Base-by-base conservation (phyloP, 495 filamentous ascomycete species). In the Neurospora cerealis region DNA sequence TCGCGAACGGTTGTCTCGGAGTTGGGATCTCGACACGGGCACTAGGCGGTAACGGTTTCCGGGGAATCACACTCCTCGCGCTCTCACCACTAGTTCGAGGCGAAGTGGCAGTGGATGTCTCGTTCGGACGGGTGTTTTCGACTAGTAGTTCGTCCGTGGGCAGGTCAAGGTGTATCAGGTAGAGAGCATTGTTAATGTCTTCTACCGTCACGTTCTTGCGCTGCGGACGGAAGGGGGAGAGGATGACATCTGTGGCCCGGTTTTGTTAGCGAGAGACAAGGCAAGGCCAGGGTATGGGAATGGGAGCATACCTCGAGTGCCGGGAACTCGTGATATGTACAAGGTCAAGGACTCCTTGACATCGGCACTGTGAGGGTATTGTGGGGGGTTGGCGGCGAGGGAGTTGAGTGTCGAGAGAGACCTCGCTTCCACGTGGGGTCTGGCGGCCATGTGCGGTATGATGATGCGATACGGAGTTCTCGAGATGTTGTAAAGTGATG, bases 291-390 rank as follows among this genome's bases (percentile, higher is more conserved):
- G 70, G 62, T 37, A 36, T 24, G 38, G 72, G 73, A 78, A 37
- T 69, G 54, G 42, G 46, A 39, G 80, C 86, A 41, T 85, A 95
- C 94, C 94, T 89, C 89, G 89, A 75, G 91, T 97, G 17, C 96
- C 95, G 3, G 95, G 95, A 0, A 98, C 95, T 72, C 94, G 86
- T 13, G 94, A 94, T 75, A 98, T 96, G 79, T 98, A 98, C 32
- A 98, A 85, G 4, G 90, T 88, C 48, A 98, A 81, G 9, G 92
- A 90, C 44, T 92, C 87, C 71, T 89, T 86, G 73, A 83, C 85
- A 73, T 90, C n/a, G 89, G 91, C 83, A 90, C 92, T 75, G 88
- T 87, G 69, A 34, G 93, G 92, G 80, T 96, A 94, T 71, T 88
- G 85, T 40, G 95, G 95, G 48, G 96, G 95, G 79, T 96, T 93